Percentiles rank a stretch among this genome's conserved stretches.
These are phyloP conservation scores for Henckelia pumila DNA, from an alignment of 257 asterid genomes.

Conservation along the genomic window DNA sequence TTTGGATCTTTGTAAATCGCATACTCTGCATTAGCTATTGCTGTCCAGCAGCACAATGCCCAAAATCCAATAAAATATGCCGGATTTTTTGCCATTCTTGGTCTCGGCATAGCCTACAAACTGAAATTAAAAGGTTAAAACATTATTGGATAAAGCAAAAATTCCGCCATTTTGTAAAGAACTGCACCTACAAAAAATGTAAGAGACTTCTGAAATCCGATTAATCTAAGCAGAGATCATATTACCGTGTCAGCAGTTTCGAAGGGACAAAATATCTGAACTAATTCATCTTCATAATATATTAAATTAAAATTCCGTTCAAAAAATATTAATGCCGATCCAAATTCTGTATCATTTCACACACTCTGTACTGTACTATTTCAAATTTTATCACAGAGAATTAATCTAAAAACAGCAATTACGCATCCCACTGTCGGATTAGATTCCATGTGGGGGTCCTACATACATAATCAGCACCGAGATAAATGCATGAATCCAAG, in stretches of 20 bases:
- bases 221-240: neutral
- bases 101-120: neutral
- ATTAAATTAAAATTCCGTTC: neutral
- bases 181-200: too few relatives aligned
- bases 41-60: conserved; percentile 21
- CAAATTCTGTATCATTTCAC: neutral
- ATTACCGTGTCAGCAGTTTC: neutral
- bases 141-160: neutral
- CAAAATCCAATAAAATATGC: conserved; percentile 20
- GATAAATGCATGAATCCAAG: conserved; percentile 13
- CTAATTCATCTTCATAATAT: neutral
- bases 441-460: neutral
- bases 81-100: conserved; percentile 24
- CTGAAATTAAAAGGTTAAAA: conserved; percentile 7
- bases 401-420: too few relatives aligned
- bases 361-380: neutral
- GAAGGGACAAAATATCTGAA: neutral
- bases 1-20: conserved; percentile 54
- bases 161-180: neutral
- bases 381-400: neutral
- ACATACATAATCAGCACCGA: neutral
- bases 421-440: neutral
- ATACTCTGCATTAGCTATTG: conserved; percentile 26
- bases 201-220: neutral
- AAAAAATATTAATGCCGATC: neutral